Base-by-base conservation (phyloP, 345 rosid genomes). In the Syzygium aqueum region DNA sequence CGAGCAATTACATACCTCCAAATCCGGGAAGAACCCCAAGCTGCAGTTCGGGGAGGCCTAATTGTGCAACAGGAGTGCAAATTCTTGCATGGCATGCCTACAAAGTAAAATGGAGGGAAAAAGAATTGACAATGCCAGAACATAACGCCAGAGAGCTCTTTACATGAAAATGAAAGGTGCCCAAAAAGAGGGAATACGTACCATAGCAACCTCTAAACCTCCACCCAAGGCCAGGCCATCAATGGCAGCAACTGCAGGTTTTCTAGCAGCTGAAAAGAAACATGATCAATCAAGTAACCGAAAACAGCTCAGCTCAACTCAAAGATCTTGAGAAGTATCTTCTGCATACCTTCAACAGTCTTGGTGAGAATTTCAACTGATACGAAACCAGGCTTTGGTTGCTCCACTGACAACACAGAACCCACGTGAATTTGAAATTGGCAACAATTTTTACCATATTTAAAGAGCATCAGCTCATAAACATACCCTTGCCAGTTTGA, bases 201-300 rank as follows among this genome's bases (percentile, higher is more conserved):
- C 99, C 99, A 98, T 98, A 22, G 99, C 94, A 89, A 96, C 88
- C 93, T 98, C 99, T 85, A 98, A 91, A 54, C 99, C 99, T 90
- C 99, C 99, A 88, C 99, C 99, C 87, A 98, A 93, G 88, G 99
- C 98, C 87, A 96, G 96, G 40, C 99, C 99, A 53, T 98, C 98
- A 89, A 98, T 95, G 84, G 99, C 99, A 93, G 99, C 99, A 40
- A 98, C 98, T 15, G 98, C 93, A 67, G 99, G 99, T 91, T 98
- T 98, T 91, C 89, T 93, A 14, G 96, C 96, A 90, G 94, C 99
- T 97, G 92, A 65, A 87, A 90, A 84, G 85, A 84, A 28, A 50
- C 50, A n/a, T 17, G 12, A 65, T 46, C 53, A 83, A 83, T 83
- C 85, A 83, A 83, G 49, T 33, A 37, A 37, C 17, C 73, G 17